These are phyloP conservation scores for Nicotiana undulata DNA, from an alignment of 257 asterid species.

Conservation along the genomic window DNA sequence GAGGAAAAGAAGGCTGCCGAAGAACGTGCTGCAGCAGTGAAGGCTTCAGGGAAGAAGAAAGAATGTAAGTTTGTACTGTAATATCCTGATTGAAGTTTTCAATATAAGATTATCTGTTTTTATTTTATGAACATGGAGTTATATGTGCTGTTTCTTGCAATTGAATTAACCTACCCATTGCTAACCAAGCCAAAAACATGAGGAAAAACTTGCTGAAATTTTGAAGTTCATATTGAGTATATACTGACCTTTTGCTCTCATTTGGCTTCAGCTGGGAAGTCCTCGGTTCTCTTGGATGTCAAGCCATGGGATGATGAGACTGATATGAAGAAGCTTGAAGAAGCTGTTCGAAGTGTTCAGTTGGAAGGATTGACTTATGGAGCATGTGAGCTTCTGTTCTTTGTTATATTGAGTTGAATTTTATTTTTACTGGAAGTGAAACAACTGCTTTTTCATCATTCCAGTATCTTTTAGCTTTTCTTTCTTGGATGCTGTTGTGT, in stretches of 20 bases:
- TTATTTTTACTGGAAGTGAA: background rate
- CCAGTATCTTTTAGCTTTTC: background rate
- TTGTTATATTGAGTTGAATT: background rate
- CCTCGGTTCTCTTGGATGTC: slow-evolving; percentile 57
- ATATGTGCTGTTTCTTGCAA: background rate
- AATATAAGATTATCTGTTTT: background rate
- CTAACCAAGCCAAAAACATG: background rate
- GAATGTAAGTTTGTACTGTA: slow-evolving; percentile 42
- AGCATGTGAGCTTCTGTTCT: slow-evolving; percentile 51
- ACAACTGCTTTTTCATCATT: background rate
- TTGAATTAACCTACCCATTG: background rate
- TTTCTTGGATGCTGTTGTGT: background rate
- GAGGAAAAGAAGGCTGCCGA: slow-evolving; percentile 95
- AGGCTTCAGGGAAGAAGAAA: slow-evolving; percentile 86
- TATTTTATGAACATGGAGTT: background rate
- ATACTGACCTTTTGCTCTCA: background rate
- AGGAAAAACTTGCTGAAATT: too few relatives aligned
- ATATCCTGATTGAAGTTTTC: background rate
- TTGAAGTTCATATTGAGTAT: background rate
- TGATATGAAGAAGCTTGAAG: slow-evolving; percentile 91
- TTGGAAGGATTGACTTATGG: slow-evolving; percentile 92
- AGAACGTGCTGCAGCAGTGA: slow-evolving; percentile 78
- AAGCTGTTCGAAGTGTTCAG: slow-evolving; percentile 62
- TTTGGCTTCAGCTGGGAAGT: slow-evolving; percentile 55
- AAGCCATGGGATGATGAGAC: slow-evolving; percentile 99